phyloP scores from a whole-genome alignment of 169 alveolate genomes.

The Plasmodium sp. region DNA sequence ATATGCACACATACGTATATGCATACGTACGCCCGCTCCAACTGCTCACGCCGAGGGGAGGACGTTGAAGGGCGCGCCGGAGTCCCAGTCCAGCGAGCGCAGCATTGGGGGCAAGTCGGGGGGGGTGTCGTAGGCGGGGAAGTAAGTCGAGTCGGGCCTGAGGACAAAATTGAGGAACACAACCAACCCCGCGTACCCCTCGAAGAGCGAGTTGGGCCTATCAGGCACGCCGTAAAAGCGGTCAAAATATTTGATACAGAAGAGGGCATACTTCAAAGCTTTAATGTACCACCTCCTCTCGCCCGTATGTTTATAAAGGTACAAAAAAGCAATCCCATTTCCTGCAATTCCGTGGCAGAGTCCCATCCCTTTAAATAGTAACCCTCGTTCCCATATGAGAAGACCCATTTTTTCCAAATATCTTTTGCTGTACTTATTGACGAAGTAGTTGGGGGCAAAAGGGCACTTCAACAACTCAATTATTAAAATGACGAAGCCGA shows the following conservation, averaged over 20 bases:
- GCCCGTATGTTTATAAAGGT: constrained; percentile 30
- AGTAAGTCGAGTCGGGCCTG: constrained; percentile 20
- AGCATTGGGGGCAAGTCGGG: neutral
- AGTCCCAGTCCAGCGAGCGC: neutral
- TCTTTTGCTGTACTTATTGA: constrained; percentile 6
- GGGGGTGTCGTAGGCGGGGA: constrained; percentile 33
- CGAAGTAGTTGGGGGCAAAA: constrained; percentile 18
- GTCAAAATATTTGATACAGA: constrained; percentile 41
- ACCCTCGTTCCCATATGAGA: constrained; percentile 43
- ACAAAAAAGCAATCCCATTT: constrained; percentile 28
- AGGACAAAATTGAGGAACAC: constrained; percentile 22
- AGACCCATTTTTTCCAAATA: constrained; percentile 51
- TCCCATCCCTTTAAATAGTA: constrained; percentile 56
- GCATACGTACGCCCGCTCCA: neutral
- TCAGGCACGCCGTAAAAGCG: constrained; percentile 41
- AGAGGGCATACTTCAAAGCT: constrained; percentile 57
- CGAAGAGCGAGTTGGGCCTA: constrained; percentile 47
- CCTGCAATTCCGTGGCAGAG: constrained; percentile 70
- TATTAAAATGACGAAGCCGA: constrained; percentile 42
- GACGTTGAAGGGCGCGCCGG: neutral
- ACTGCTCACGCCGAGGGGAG: neutral
- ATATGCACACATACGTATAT: neutral
- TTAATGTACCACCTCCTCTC: constrained; percentile 40
- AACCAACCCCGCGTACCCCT: constrained; percentile 49
- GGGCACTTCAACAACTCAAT: constrained; percentile 35